Evolutionary conservation across 257 asterid genomes (phyloP), one percentile per base, ranked within the genome.

Genomic region (Rubia yunnanensis): DNA sequence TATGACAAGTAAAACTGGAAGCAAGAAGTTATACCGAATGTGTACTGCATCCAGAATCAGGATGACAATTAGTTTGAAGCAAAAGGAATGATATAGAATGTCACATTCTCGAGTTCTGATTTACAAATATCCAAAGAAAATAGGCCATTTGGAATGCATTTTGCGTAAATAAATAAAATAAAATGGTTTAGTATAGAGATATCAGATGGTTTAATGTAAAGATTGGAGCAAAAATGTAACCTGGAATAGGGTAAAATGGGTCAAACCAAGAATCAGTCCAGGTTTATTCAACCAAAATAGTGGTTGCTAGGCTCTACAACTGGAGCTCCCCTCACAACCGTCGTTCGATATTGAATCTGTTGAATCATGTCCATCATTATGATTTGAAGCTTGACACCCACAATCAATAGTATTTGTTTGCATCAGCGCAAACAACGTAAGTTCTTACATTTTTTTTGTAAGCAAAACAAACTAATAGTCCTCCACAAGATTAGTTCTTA

Each of bases 81-180:
- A 24, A 44, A 44, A 15, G 56, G 24, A 24, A 39, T 7, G 57
- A 20, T 63, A 18, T n/a, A n/a, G n/a, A n/a, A n/a, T 63, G 65
- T 55, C 17, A 30, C 14, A 13, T 66, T 22, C 34, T 54, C 10
- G 63, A 28, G 10, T 14, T 26, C 1, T 57, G 31, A 61, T 60
- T 76, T 76, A 76, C 81, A 74, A 73, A 76, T 68, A 60, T 70
- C 78, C 78, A 66, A 15, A 70, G 52, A 39, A 72, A 76, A 55
- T 72, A 72, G 48, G 80, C 73, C 69, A 76, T 67, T 54, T 71
- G 76, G 72, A 76, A 76, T 32, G 80, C 77, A 38, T 71, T 76
- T 73, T 76, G 76, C n/a, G n/a, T n/a, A n/a, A 22, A 27, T 67
- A 49, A 54, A 22, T 10, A 0, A 34, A 28, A 28, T 0, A 5